phyloP scores from a whole-genome alignment of 345 rosid genomes.

The Murraya koenigii region DNA sequence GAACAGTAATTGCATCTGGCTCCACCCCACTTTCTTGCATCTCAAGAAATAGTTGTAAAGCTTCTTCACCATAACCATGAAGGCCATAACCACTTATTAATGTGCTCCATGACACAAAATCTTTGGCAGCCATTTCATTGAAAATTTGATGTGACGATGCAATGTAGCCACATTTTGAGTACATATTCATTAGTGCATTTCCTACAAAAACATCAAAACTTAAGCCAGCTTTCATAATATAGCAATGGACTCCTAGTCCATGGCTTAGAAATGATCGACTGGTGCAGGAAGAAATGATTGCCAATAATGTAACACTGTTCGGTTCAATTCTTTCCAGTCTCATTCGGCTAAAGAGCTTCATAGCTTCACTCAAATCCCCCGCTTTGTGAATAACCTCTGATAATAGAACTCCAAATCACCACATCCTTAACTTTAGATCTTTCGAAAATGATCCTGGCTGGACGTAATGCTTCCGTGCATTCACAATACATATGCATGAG shows the following conservation, averaged over 20 bases:
- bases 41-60: constrained; percentile 40
- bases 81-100: constrained; percentile 48
- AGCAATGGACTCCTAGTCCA: constrained; percentile 40
- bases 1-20: constrained; percentile 41
- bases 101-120: constrained; percentile 54
- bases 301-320: constrained; percentile 51
- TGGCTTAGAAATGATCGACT: constrained; percentile 26
- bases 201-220: constrained; percentile 27
- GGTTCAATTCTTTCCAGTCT: constrained; percentile 38
- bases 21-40: constrained; percentile 35
- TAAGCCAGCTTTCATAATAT: constrained; percentile 40
- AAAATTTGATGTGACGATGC: constrained; percentile 36
- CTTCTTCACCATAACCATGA: constrained; percentile 55
- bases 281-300: constrained; percentile 47
- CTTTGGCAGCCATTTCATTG: constrained; percentile 40
- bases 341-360: constrained; percentile 43
- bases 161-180: constrained; percentile 52
- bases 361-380: constrained; percentile 38
- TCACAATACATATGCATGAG: constrained; percentile 43
- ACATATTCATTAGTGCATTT: constrained; percentile 59
- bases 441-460: constrained; percentile 39
- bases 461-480: constrained; percentile 17
- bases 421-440: constrained; percentile 44
- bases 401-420: constrained; percentile 57
- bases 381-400: constrained; percentile 32